These are phyloP conservation scores for Deinandra increscens DNA, from an alignment of 129 eudicot genomes.

Conservation along the genomic window DNA sequence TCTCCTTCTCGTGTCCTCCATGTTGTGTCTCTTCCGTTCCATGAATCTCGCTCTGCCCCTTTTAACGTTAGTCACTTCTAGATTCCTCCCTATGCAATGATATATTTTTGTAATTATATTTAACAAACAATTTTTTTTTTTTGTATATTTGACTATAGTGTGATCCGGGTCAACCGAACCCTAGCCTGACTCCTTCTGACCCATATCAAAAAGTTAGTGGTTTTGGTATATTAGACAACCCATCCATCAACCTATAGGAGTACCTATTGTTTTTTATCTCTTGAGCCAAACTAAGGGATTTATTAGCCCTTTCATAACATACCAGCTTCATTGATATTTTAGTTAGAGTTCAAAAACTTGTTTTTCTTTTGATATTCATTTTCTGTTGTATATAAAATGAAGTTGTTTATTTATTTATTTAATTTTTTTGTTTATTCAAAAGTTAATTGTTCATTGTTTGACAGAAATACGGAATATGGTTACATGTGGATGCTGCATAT, in stretches of 20 bases:
- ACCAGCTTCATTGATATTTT: no score
- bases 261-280: background rate
- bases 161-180: background rate
- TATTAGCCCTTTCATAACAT: background rate
- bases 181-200: background rate
- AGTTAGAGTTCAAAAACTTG: no score
- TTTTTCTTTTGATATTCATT: no score
- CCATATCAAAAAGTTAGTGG: background rate
- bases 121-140: background rate
- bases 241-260: background rate
- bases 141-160: background rate
- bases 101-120: background rate
- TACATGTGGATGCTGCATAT: conserved; percentile 97
- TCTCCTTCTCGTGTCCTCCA: background rate
- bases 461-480: conserved; percentile 79
- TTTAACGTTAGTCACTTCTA: background rate
- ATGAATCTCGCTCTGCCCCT: background rate
- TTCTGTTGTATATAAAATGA: background rate
- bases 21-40: background rate
- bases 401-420: conserved; percentile 18
- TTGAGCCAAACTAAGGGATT: background rate
- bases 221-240: background rate
- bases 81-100: background rate
- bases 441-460: conserved; percentile 23
- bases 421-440: conserved; percentile 12